Evolutionary conservation across 2,329 filamentous ascomycete genomes (phyloP).

Genomic region (Fusarium buharicum): DNA sequence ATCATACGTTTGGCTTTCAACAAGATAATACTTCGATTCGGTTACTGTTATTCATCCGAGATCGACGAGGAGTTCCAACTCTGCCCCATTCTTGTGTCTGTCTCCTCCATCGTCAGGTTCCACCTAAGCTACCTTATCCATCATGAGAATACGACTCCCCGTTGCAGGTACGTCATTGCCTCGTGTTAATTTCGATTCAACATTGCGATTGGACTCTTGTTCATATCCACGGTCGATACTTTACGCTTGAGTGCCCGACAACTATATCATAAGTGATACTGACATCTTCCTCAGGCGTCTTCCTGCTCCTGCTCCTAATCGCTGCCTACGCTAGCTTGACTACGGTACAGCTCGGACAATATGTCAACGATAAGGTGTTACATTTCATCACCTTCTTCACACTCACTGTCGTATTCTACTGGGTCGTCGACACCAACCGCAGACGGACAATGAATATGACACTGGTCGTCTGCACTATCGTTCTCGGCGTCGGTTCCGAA

Average conservation of each 20-base stretch:
- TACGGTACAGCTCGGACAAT: conserved; percentile 62
- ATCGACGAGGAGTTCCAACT: background rate
- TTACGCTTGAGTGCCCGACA: background rate
- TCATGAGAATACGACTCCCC: conserved; percentile 86
- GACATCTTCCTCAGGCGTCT: conserved; percentile 64
- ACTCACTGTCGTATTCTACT: conserved; percentile 91
- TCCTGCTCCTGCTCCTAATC: conserved; percentile 75
- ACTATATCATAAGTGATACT: conserved; percentile 8
- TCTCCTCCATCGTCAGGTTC: conserved; percentile 1
- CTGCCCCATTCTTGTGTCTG: background rate
- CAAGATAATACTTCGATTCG: background rate
- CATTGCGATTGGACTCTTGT: background rate
- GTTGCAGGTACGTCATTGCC: conserved; percentile 77
- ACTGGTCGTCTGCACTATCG: conserved; percentile 79
- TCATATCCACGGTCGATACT: background rate
- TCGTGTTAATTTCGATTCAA: conserved; percentile 4
- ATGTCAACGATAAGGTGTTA: conserved; percentile 88
- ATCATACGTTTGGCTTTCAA: background rate
- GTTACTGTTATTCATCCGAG: background rate
- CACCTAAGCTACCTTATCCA: conserved; percentile 8
- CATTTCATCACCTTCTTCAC: conserved; percentile 91
- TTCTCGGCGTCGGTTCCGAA: conserved; percentile 77
- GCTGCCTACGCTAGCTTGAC: conserved; percentile 85
- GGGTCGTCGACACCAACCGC: conserved; percentile 91
- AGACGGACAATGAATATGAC: conserved; percentile 87